phyloP scores from a whole-genome alignment of 1,284 basidiomycete genomes.

The Rhodofomes roseus region DNA sequence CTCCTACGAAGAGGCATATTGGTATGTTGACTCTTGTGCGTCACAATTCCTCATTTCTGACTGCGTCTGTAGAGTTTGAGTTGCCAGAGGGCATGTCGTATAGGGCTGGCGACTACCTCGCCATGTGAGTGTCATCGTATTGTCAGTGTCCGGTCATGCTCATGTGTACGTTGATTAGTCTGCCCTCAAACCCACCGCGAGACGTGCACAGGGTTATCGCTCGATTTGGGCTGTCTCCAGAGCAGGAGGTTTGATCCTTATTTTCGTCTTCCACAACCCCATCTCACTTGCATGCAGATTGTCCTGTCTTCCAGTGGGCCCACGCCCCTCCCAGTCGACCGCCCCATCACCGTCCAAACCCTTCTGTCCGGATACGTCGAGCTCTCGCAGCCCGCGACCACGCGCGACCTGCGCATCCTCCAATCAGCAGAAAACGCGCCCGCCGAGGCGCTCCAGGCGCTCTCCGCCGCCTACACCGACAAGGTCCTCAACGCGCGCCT shows the following conservation, averaged over 20 bases:
- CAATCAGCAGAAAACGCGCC: slow-evolving; percentile 15
- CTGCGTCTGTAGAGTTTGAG: slow-evolving; percentile 31
- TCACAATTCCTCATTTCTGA: slow-evolving; percentile 17
- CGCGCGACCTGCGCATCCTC: slow-evolving; percentile 32
- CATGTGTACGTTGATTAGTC: slow-evolving; percentile 18
- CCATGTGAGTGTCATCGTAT: slow-evolving; percentile 30
- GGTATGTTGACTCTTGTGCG: slow-evolving; percentile 19
- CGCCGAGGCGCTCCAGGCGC: slow-evolving; percentile 23
- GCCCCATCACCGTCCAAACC: slow-evolving; percentile 33
- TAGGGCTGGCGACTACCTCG: slow-evolving; percentile 43
- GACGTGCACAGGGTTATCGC: slow-evolving; percentile 39
- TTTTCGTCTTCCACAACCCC: too few species aligned
- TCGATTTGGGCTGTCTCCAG: slow-evolving; percentile 37
- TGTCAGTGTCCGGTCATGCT: not conserved
- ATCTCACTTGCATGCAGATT: slow-evolving; percentile 25
- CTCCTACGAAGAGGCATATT: slow-evolving; percentile 41
- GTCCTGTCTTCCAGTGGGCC: slow-evolving; percentile 35
- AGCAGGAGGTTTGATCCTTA: slow-evolving; percentile 34
- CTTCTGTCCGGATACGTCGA: slow-evolving; percentile 47
- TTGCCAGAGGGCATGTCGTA: slow-evolving; percentile 37
- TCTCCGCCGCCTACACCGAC: slow-evolving; percentile 31
- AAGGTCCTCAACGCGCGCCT: slow-evolving; percentile 36
- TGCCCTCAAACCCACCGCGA: slow-evolving; percentile 39
- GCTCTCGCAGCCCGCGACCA: slow-evolving; percentile 42
- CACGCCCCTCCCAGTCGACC: slow-evolving; percentile 39